These are phyloP conservation scores for Pseudopithomyces maydicus DNA, from an alignment of 2,329 filamentous ascomycete species.

Conservation along the genomic window DNA sequence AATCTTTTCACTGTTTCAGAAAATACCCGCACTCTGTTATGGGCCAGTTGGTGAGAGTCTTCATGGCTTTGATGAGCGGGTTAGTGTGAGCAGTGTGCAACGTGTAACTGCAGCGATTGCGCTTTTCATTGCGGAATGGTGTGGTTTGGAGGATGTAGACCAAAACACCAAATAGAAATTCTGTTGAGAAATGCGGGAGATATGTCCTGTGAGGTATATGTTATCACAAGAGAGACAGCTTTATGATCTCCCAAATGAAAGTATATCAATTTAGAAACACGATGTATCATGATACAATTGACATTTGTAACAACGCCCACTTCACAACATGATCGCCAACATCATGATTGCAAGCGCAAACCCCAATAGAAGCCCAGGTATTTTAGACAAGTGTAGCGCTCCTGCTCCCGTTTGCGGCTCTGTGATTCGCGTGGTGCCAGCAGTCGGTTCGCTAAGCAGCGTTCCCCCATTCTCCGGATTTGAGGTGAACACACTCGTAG, in stretches of 20 bases:
- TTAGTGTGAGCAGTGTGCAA: conserved; percentile 24
- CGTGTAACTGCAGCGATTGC: conserved; percentile 23
- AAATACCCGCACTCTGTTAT: conserved; percentile 26
- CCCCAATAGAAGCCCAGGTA: not conserved
- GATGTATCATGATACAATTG: not conserved
- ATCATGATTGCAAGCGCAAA: not conserved
- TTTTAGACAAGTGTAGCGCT: not conserved
- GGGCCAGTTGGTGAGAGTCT: conserved; percentile 20
- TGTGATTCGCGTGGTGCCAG: not conserved
- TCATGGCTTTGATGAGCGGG: conserved; percentile 24
- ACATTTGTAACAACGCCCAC: not conserved
- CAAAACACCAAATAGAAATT: not conserved
- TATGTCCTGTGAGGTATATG: not conserved
- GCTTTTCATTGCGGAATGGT: conserved; percentile 26
- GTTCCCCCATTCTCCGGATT: not conserved
- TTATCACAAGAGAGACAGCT: not conserved
- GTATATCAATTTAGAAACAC: no score
- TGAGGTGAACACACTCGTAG: not conserved
- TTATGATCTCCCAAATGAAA: no score
- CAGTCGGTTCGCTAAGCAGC: not conserved
- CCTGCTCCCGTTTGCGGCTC: not conserved
- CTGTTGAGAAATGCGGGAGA: not conserved
- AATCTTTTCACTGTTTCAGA: conserved; percentile 24
- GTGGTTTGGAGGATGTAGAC: conserved; percentile 16
- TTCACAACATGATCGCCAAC: not conserved